phyloP scores from a whole-genome alignment of 75 land plant species.

The Azolla pinnata region DNA sequence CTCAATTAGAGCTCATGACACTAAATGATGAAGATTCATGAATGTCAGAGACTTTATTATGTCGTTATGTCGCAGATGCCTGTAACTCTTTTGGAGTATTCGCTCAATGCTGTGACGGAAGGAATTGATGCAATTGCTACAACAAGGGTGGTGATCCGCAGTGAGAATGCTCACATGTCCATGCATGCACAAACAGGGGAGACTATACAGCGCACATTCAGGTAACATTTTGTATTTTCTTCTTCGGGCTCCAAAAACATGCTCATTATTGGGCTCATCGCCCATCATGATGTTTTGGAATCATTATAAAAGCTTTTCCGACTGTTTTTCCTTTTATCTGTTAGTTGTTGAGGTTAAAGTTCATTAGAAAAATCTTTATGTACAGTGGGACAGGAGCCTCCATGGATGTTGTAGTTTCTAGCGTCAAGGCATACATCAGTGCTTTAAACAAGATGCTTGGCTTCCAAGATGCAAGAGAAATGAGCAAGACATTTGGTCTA shows the following conservation, averaged over 20 bases:
- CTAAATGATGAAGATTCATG: neutral
- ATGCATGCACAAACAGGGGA: slow-evolving; percentile 60
- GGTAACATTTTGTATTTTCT: slow-evolving; percentile 32
- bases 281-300: no score
- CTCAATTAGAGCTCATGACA: no score
- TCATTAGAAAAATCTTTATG: no score
- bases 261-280: no score
- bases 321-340: no score
- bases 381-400: slow-evolving; percentile 78
- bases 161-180: slow-evolving; percentile 30
- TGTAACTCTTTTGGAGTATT: slow-evolving; percentile 68
- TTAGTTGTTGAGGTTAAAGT: no score
- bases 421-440: slow-evolving; percentile 77
- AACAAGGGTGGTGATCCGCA: slow-evolving; percentile 67
- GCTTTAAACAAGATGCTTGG: slow-evolving; percentile 74
- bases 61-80: slow-evolving; percentile 38
- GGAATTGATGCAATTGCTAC: slow-evolving; percentile 94
- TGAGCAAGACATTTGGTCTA: no score
- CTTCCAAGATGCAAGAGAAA: slow-evolving; percentile 27
- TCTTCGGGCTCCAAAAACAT: no score
- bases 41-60: neutral
- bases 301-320: no score
- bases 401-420: slow-evolving; percentile 73
- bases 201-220: slow-evolving; percentile 49
- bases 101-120: slow-evolving; percentile 73